Evolutionary conservation across 768 basidiomycete genomes (phyloP).

Genomic region (Punctularia strigosozonata): DNA sequence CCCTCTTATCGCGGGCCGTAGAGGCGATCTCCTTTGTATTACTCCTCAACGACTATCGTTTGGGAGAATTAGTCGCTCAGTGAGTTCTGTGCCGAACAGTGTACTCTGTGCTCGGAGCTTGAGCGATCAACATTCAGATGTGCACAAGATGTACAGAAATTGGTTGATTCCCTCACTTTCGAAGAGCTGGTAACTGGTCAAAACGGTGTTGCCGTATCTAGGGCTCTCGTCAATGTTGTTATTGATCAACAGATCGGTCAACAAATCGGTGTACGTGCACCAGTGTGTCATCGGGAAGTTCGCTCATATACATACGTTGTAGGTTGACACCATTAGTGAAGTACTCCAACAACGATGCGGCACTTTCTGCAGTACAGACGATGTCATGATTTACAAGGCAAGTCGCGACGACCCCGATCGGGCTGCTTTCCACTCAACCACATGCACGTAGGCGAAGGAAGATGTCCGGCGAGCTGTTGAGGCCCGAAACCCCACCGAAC

Average conservation of each 20-base stretch:
- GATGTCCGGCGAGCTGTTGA: constrained; percentile 85
- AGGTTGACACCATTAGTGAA: constrained; percentile 97
- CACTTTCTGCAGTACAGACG: constrained; percentile 95
- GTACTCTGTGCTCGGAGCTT: not conserved
- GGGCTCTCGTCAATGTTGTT: constrained; percentile 85
- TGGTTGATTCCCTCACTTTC: constrained; percentile 64
- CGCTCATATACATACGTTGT: not conserved
- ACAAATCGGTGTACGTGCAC: constrained; percentile 74
- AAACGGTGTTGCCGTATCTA: constrained; percentile 79
- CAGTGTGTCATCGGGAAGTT: not conserved
- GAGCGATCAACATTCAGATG: constrained; percentile 35
- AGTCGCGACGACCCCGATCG: constrained; percentile 7
- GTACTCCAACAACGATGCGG: constrained; percentile 90
- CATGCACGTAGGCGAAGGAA: constrained; percentile 68
- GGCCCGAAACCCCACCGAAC: constrained; percentile 59
- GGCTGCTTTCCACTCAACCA: not conserved
- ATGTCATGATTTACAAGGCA: constrained; percentile 96
- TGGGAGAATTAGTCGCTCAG: constrained; percentile 77
- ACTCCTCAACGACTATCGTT: constrained; percentile 81
- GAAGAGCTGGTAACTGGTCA: constrained; percentile 79
- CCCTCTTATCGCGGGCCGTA: constrained; percentile 72
- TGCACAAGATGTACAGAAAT: constrained; percentile 56
- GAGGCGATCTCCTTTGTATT: constrained; percentile 93
- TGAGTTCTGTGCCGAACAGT: constrained; percentile 23
- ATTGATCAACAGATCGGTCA: constrained; percentile 98